phyloP scores from a whole-genome alignment of 371 early-diverging fungal species.

The Rhizoclosmatium hyalinum region DNA sequence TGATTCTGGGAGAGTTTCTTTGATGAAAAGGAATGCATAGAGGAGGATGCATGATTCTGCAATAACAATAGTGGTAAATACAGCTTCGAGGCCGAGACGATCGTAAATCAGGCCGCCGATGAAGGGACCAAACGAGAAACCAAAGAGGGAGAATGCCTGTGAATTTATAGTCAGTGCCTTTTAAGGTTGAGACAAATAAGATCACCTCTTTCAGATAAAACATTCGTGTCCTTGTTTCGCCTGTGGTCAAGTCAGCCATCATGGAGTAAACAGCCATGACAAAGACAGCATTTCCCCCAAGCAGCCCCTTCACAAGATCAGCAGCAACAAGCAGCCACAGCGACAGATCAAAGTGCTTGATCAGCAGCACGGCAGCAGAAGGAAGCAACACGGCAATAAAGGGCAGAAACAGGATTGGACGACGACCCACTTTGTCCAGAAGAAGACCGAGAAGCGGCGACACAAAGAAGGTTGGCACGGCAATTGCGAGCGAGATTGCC shows the following conservation, averaged over 20 bases:
- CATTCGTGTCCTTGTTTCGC: constrained; percentile 15
- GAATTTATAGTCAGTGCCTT: constrained; percentile 16
- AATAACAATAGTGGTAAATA: constrained; percentile 15
- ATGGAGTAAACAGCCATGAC: constrained; percentile 35
- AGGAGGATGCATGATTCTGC: constrained; percentile 21
- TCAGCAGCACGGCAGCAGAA: constrained; percentile 30
- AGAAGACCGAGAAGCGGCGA: constrained; percentile 37
- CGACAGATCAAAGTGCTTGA: constrained; percentile 28
- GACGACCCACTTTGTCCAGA: constrained; percentile 43
- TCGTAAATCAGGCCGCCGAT: constrained; percentile 37
- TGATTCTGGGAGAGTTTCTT: constrained; percentile 30
- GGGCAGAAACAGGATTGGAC: constrained; percentile 35
- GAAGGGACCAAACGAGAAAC: constrained; percentile 43
- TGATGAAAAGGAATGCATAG: constrained; percentile 23
- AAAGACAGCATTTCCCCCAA: constrained; percentile 37
- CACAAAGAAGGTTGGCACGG: constrained; percentile 38
- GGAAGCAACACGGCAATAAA: constrained; percentile 37
- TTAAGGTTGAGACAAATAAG: constrained; percentile 2
- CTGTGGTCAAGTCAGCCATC: constrained; percentile 38
- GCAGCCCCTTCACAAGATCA: constrained; percentile 38
- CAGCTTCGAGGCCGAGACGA: constrained; percentile 10
- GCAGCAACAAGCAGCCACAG: constrained; percentile 38
- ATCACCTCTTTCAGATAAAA: constrained; percentile 25
- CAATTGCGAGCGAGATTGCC: constrained; percentile 34
- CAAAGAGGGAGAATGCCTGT: constrained; percentile 38